phyloP scores from a whole-genome alignment of 2,329 filamentous ascomycete species.

The Pleomassaria siparia region DNA sequence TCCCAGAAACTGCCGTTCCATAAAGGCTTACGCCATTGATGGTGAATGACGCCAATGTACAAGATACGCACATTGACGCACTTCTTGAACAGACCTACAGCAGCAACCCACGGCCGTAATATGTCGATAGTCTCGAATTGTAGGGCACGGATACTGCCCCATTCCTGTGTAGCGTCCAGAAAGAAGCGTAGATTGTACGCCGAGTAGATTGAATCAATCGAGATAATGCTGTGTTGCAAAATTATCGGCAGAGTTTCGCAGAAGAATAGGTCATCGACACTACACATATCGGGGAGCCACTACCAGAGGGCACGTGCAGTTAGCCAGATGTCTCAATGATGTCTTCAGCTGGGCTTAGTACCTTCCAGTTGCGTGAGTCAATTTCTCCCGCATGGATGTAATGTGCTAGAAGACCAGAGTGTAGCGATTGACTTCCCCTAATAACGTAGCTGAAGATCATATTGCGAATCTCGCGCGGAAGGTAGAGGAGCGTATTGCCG shows the following conservation, averaged over 20 bases:
- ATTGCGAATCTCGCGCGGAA: conserved; percentile 12
- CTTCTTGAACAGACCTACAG: conserved; percentile 3
- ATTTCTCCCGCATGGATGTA: neutral
- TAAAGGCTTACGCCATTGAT: no score
- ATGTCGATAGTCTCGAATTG: neutral
- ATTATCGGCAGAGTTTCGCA: conserved; percentile 9
- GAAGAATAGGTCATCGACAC: conserved; percentile 10
- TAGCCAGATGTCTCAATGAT: no score
- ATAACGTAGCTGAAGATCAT: conserved; percentile 6
- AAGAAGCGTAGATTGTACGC: neutral
- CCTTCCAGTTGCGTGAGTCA: neutral
- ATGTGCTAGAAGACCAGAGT: neutral
- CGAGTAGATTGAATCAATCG: neutral
- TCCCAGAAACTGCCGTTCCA: no score
- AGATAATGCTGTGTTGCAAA: conserved; percentile 5
- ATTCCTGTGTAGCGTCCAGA: neutral
- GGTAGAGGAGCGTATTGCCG: conserved; percentile 7
- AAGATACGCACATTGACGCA: conserved; percentile 7
- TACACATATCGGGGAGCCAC: conserved; percentile 12
- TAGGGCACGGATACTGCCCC: neutral
- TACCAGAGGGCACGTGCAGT: no score
- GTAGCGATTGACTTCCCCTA: neutral
- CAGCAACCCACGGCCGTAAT: conserved; percentile 1
- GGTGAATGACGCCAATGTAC: neutral
- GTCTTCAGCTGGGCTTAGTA: no score